Evolutionary conservation across 306 rosid genomes (phyloP).

Genomic region (Coriaria nepalensis): DNA sequence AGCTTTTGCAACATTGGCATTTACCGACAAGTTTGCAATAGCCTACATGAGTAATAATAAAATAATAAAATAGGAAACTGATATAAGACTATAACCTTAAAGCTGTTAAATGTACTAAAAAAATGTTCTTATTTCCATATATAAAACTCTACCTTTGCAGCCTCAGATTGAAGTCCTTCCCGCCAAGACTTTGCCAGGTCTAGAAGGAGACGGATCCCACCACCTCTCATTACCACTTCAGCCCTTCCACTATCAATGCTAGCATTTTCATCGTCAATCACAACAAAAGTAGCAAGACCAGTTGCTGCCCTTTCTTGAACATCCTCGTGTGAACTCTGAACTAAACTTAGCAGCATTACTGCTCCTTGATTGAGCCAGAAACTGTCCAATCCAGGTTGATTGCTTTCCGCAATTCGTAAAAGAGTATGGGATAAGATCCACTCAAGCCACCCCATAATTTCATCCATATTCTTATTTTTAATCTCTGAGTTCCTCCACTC

Average conservation of each 20-base stretch:
- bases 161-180: conserved; percentile 98
- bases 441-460: conserved; percentile 90
- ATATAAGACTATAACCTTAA: conserved; percentile 9
- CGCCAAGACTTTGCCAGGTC: conserved; percentile 88
- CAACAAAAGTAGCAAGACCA: conserved; percentile 98
- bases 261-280: conserved; percentile 36
- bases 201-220: conserved; percentile 90
- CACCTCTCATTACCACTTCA: conserved; percentile 94
- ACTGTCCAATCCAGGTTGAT: conserved; percentile 75
- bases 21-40: conserved; percentile 94
- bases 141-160: conserved; percentile 62
- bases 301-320: conserved; percentile 99
- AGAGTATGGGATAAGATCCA: conserved; percentile 98
- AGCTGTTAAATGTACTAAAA: background rate
- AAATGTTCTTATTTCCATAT: too few relatives aligned
- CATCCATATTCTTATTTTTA: conserved; percentile 54
- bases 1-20: conserved; percentile 91
- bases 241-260: conserved; percentile 10
- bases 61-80: conserved; percentile 4
- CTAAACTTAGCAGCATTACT: conserved; percentile 63
- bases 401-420: conserved; percentile 90
- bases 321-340: background rate
- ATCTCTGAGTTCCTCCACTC: conserved; percentile 64
- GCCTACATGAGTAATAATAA: conserved; percentile 36
- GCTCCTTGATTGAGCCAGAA: conserved; percentile 98